These are phyloP conservation scores for Neopestalotiopsis sp. DNA, from an alignment of 2,329 filamentous ascomycete genomes.

Conservation along the genomic window DNA sequence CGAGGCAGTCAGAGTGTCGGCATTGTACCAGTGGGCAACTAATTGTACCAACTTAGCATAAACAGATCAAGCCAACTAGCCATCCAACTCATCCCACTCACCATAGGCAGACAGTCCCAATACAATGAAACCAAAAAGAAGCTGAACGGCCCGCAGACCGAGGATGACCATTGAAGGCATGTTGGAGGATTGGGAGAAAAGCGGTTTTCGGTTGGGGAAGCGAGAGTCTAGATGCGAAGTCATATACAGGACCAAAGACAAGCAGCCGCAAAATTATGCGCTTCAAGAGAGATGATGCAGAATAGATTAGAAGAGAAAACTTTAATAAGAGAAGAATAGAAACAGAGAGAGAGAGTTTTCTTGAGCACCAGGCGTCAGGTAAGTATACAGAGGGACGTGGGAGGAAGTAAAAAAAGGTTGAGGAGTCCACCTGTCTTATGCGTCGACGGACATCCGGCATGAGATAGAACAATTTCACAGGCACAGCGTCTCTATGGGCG, in stretches of 20 bases:
- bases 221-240: constrained; percentile 34
- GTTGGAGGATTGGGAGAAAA: constrained; percentile 29
- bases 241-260: constrained; percentile 28
- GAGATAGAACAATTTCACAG: constrained; percentile 23
- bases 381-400: neutral
- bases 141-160: constrained; percentile 51
- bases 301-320: constrained; percentile 15
- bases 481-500: neutral
- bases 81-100: constrained; percentile 34
- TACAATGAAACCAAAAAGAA: constrained; percentile 49
- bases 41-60: neutral
- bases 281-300: constrained; percentile 18
- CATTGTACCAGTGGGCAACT: constrained; percentile 67
- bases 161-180: constrained; percentile 48
- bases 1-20: constrained; percentile 57
- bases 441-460: constrained; percentile 24
- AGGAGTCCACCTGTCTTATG: constrained; percentile 27
- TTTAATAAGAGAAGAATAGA: constrained; percentile 17
- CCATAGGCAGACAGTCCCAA: constrained; percentile 55
- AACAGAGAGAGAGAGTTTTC: constrained; percentile 21
- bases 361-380: constrained; percentile 26
- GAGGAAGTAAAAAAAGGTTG: constrained; percentile 21
- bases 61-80: neutral
- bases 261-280: constrained; percentile 13
- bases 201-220: constrained; percentile 32